Evolutionary conservation across 2,329 filamentous ascomycete genomes (phyloP), one percentile per base, ranked within the genome.

Genomic region (Microcera coccophila): DNA sequence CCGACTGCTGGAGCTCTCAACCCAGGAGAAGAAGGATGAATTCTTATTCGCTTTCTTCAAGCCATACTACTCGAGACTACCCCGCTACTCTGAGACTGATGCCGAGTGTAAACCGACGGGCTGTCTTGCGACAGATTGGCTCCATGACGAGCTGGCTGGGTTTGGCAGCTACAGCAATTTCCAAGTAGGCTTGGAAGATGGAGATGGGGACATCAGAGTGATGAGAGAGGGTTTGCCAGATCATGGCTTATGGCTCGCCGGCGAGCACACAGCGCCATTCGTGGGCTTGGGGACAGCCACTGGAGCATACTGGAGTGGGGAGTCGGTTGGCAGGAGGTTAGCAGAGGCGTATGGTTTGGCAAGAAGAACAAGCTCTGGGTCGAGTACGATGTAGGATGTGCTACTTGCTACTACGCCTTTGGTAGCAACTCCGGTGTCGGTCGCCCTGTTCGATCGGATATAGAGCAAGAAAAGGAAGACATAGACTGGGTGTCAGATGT

Each of bases 241-340:
- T 11, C 70, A 80, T 17, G 82, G 86, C 0, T 60, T 95, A 8
- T 95, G 90, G 90, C 73, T 95, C 52, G 90, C 90, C 0, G 90
- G 90, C 0, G 90, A 95, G 67, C 90, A 95, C 67, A 95, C 89
- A 17, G 84, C 88, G 41, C 90, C 90, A 4, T 95, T 95, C 69
- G 82, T 94, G 20, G 90, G 87, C 10, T 65, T 96, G 48, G 91
- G 90, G 0, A 96, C 90, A 4, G 86, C 84, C 11, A 94, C 89
- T 1, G 91, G 91, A 1, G 91, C 91, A 10, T 96, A 89, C 63
- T 95, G 88, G 88, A 89, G 86, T 62, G 90, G 90, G 1, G 88
- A 95, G 69, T 78, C 76, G 16, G 86, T 90, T 24, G 90, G 77
- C 1, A 76, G 72, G 62, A 78, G 82, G 59, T 78, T 90, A 44